These are phyloP conservation scores for Lactarius evosmus DNA, from an alignment of 768 basidiomycete species.

Conservation along the genomic window DNA sequence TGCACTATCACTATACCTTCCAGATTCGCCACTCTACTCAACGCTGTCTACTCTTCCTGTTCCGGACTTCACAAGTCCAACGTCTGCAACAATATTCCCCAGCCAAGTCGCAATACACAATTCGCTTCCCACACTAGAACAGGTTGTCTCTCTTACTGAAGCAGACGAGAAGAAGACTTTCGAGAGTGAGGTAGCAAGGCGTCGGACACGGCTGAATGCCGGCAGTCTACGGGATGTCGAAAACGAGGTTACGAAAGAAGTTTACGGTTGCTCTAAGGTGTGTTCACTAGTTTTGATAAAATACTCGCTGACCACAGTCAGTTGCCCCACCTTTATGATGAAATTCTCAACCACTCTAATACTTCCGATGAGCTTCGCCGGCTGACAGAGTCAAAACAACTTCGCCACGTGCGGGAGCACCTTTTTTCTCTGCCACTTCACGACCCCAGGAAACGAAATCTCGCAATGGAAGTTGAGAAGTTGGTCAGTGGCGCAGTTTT, in stretches of 20 bases:
- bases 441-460: slow-evolving; percentile 40
- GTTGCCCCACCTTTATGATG: slow-evolving; percentile 71
- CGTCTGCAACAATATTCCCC: slow-evolving; percentile 52
- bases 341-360: slow-evolving; percentile 76
- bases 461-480: slow-evolving; percentile 64
- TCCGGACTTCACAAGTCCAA: slow-evolving; percentile 76
- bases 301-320: slow-evolving; percentile 32
- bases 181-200: slow-evolving; percentile 68
- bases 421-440: slow-evolving; percentile 56
- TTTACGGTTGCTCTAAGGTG: slow-evolving; percentile 61
- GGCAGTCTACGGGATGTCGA: slow-evolving; percentile 54
- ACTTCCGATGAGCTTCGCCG: slow-evolving; percentile 81
- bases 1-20: slow-evolving; percentile 67
- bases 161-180: slow-evolving; percentile 54
- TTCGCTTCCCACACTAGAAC: slow-evolving; percentile 66
- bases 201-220: slow-evolving; percentile 73
- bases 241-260: slow-evolving; percentile 64
- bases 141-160: slow-evolving; percentile 65
- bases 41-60: slow-evolving; percentile 63
- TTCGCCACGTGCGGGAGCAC: slow-evolving; percentile 59
- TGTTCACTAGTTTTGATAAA: slow-evolving; percentile 11
- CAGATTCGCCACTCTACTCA: slow-evolving; percentile 61
- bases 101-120: slow-evolving; percentile 65
- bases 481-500: slow-evolving; percentile 74
- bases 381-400: slow-evolving; percentile 68